These are phyloP conservation scores for Mortierella sp. DNA, from an alignment of 371 early-diverging fungal genomes.

Conservation along the genomic window DNA sequence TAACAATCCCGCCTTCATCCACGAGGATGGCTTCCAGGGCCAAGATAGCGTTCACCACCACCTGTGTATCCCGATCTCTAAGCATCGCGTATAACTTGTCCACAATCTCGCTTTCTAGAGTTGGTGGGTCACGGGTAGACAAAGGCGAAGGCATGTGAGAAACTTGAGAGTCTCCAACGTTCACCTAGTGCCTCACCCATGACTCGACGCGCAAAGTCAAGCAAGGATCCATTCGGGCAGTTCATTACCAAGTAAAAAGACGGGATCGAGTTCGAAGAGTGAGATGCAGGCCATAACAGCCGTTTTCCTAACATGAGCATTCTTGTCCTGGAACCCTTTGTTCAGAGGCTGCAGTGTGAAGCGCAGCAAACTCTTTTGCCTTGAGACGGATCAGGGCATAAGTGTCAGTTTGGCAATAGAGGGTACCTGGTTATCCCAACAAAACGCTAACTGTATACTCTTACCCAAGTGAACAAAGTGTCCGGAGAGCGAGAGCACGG, in stretches of 20 bases:
- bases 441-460: background rate
- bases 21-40: slow-evolving; percentile 33
- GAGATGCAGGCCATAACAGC: slow-evolving; percentile 39
- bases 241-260: slow-evolving; percentile 42
- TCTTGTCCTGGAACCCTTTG: slow-evolving; percentile 44
- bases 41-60: slow-evolving; percentile 24
- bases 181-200: too few relatives aligned
- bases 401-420: too few relatives aligned
- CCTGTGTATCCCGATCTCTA: slow-evolving; percentile 35
- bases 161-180: too few relatives aligned
- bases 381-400: too few relatives aligned
- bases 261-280: slow-evolving; percentile 31
- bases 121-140: background rate
- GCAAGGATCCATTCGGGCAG: too few relatives aligned
- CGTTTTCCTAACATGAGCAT: slow-evolving; percentile 44
- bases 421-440: too few relatives aligned
- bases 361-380: slow-evolving; percentile 27
- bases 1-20: slow-evolving; percentile 42
- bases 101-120: slow-evolving; percentile 42
- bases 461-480: slow-evolving; percentile 44
- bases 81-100: slow-evolving; percentile 27
- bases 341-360: slow-evolving; percentile 40
- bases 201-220: too few relatives aligned
- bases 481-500: slow-evolving; percentile 36
- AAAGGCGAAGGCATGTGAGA: too few relatives aligned